Evolutionary conservation across 2,329 filamentous ascomycete species (phyloP).

Genomic region (Sphaerulina musiva): DNA sequence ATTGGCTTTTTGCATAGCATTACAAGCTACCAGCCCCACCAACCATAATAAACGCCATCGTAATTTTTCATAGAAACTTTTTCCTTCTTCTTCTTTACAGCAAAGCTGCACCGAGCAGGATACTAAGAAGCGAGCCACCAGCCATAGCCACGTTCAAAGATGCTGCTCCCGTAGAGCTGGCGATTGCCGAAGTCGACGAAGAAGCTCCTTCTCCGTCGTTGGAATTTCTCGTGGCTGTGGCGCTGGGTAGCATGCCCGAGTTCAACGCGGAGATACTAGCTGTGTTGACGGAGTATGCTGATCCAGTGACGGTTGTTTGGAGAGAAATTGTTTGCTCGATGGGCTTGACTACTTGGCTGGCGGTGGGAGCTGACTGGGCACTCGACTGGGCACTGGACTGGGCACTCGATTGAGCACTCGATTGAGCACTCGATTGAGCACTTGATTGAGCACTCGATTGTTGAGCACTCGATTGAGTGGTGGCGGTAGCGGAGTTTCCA

Average conservation of each 20-base stretch:
- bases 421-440: not conserved
- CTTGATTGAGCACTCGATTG: conserved; percentile 15
- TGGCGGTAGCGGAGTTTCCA: conserved; percentile 6
- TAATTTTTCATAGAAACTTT: not conserved
- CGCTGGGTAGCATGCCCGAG: conserved; percentile 12
- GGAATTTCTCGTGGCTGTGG: conserved; percentile 12
- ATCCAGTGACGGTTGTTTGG: conserved; percentile 22
- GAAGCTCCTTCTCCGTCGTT: conserved; percentile 2
- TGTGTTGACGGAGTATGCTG: conserved; percentile 25
- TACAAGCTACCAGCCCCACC: not conserved
- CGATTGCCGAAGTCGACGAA: conserved; percentile 11
- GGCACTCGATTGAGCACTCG: conserved; percentile 16
- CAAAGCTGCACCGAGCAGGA: conserved; percentile 13
- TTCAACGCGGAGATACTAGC: conserved; percentile 24
- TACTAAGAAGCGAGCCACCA: conserved; percentile 22
- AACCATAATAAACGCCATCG: not conserved
- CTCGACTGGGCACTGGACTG: too few relatives aligned
- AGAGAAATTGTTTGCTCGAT: conserved; percentile 22
- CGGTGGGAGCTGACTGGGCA: conserved; percentile 26
- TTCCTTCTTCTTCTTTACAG: not conserved
- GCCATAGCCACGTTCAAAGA: conserved; percentile 12
- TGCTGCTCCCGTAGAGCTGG: conserved; percentile 17
- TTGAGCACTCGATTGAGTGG: conserved; percentile 19
- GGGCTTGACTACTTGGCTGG: conserved; percentile 22
- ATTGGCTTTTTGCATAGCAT: not conserved